A percentile compares a stretch with the other conserved stretches of the same genome.
These are phyloP conservation scores for Elsinoe batatas DNA, from an alignment of 2,329 filamentous ascomycete genomes.

Conservation along the genomic window DNA sequence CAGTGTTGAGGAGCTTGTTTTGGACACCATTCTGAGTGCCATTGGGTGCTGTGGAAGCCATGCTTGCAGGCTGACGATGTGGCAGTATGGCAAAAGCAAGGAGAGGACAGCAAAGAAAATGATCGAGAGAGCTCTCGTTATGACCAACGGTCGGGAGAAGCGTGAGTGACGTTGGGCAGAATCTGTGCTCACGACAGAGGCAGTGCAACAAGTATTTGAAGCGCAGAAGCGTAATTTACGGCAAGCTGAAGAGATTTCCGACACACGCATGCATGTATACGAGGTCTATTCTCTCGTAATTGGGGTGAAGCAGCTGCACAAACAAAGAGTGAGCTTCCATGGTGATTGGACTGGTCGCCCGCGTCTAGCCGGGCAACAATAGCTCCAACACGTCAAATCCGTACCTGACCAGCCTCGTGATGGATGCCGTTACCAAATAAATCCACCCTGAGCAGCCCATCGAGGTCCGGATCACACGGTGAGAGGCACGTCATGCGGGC, in stretches of 20 bases:
- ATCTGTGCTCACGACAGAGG: background rate
- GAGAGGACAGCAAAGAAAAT: background rate
- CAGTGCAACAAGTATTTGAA: background rate
- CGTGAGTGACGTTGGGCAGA: background rate
- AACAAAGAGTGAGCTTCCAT: background rate
- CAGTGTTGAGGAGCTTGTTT: conserved; percentile 50
- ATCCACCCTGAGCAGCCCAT: background rate
- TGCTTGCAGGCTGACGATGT: background rate
- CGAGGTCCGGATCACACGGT: background rate
- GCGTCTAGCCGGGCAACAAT: conserved; percentile 3
- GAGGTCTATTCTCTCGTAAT: background rate
- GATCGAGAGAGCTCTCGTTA: background rate
- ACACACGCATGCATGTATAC: background rate
- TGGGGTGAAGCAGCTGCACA: background rate
- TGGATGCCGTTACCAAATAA: conserved; percentile 11
- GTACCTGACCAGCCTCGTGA: conserved; percentile 8
- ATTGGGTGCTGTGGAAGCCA: conserved; percentile 7
- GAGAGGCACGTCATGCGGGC: background rate
- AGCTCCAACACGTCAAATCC: background rate
- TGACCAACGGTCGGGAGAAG: background rate
- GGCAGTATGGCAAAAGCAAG: background rate
- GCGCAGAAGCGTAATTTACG: background rate
- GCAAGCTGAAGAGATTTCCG: conserved; percentile 1
- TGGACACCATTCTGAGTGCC: conserved; percentile 22
- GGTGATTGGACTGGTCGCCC: conserved; percentile 3